Evolutionary conservation across 257 asterid species (phyloP), one percentile per base, ranked within the genome.

Genomic region (Dorcoceras hygrometricum): DNA sequence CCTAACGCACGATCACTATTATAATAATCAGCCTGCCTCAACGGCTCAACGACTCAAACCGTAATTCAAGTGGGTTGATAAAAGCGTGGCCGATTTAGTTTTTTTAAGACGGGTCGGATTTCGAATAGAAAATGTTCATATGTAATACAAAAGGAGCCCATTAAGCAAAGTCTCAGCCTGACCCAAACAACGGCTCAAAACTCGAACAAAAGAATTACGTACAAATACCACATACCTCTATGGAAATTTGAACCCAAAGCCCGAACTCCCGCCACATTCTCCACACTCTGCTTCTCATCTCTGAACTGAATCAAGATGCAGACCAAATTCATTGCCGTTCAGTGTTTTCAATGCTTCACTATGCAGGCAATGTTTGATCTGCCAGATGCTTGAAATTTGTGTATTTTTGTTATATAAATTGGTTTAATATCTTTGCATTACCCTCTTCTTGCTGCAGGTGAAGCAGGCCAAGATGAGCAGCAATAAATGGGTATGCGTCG

Each of bases 391-490:
- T 18, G 36, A 25, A 4, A 11, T 8, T 6, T 29, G 18, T 53
- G 57, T 5, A 31, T 56, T 34, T 16, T 20, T 63, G 51, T 23
- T 23, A 31, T 16, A 24, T 19, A 20, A 32, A 11, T n/a, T 25
- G 51, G 24, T 8, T 26, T 12, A 23, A 58, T 61, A 57, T 53
- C 20, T 11, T 63, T 27, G 27, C 23, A 57, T 39, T 39, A 10
- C 50, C 50, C 5, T 23, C 16, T 6, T 62, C 39, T 31, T 67
- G 55, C 58, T 67, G 66, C 84, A 93, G 99, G 97, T 93, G 84
- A 90, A 90, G 95, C 97, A 93, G 88, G 81, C 78, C 89, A 93
- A 86, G 83, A 93, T 88, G 91, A 88, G 95, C 75, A 80, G 88
- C 82, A 90, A 86, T 76, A 86, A 80, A 62, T 93, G 99, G 99